A percentile compares a stretch with the other conserved stretches of the same genome.
phyloP scores from a whole-genome alignment of 2,329 filamentous ascomycete genomes.

The Didymosphaeria variabile region DNA sequence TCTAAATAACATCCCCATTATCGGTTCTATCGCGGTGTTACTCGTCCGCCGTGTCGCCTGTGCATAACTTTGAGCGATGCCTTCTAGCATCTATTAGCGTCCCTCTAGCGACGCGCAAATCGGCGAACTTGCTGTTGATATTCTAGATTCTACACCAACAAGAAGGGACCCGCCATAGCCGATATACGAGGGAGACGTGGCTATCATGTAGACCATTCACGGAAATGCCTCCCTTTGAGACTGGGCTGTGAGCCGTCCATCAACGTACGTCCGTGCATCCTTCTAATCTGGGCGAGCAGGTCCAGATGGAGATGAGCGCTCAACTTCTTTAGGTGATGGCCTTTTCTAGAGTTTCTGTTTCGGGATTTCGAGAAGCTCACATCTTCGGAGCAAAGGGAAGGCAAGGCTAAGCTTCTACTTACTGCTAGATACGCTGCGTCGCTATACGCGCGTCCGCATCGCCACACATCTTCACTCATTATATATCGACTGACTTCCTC shows the following conservation, averaged over 20 bases:
- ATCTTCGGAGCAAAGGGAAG: background rate
- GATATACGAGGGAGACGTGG: background rate
- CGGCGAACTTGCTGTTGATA: background rate
- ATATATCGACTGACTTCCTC: background rate
- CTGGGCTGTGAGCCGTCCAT: background rate
- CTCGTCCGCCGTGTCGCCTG: background rate
- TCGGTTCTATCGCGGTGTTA: slow-evolving; percentile 2
- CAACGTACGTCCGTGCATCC: background rate
- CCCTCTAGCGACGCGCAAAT: background rate
- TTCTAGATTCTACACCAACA: background rate
- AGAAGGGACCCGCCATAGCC: background rate
- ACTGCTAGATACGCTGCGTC: background rate
- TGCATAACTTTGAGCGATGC: slow-evolving; percentile 1
- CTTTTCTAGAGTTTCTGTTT: background rate
- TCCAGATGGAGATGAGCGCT: background rate
- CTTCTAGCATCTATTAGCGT: slow-evolving; percentile 3
- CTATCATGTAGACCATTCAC: background rate
- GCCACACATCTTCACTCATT: background rate
- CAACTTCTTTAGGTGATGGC: background rate
- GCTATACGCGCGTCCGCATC: background rate
- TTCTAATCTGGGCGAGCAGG: background rate
- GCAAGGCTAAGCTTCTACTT: background rate
- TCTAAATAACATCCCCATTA: background rate
- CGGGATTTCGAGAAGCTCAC: background rate
- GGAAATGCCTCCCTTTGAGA: background rate